These are phyloP conservation scores for Trametes cubensis DNA, from an alignment of 768 basidiomycete species.

Conservation along the genomic window DNA sequence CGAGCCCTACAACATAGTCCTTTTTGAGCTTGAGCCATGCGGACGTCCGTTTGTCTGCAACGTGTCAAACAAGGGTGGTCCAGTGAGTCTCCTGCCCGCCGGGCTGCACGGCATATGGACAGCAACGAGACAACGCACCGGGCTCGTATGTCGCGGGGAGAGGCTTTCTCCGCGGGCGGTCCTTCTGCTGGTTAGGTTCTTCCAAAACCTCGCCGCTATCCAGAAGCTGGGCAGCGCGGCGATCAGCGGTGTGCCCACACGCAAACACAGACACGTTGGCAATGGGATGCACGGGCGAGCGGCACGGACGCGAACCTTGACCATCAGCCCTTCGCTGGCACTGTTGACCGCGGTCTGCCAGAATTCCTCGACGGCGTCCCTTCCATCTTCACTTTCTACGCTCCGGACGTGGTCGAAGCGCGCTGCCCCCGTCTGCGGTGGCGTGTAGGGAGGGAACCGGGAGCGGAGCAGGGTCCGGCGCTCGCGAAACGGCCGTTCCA, in stretches of 20 bases:
- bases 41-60: slow-evolving; percentile 74
- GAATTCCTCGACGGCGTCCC: slow-evolving; percentile 69
- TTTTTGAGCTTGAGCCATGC: slow-evolving; percentile 94
- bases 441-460: slow-evolving; percentile 56
- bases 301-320: slow-evolving; percentile 58
- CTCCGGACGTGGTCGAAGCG: slow-evolving; percentile 75
- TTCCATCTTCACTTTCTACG: slow-evolving; percentile 64
- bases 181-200: slow-evolving; percentile 37
- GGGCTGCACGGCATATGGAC: slow-evolving; percentile 3
- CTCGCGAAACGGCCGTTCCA: slow-evolving; percentile 69
- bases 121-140: slow-evolving; percentile 36
- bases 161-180: slow-evolving; percentile 57
- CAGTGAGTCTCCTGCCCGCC: not conserved
- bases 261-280: not conserved
- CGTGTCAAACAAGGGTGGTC: slow-evolving; percentile 6
- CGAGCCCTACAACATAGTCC: slow-evolving; percentile 81
- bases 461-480: slow-evolving; percentile 66
- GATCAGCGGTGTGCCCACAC: slow-evolving; percentile 16
- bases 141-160: slow-evolving; percentile 88
- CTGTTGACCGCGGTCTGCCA: slow-evolving; percentile 75
- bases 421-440: slow-evolving; percentile 52
- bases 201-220: slow-evolving; percentile 53
- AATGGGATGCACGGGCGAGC: not conserved
- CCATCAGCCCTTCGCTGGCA: slow-evolving; percentile 91
- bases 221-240: slow-evolving; percentile 52